Evolutionary conservation across 192 early-diverging fungal genomes (phyloP), one percentile per base, ranked within the genome.

Genomic region (Neocallimastix lanati): DNA sequence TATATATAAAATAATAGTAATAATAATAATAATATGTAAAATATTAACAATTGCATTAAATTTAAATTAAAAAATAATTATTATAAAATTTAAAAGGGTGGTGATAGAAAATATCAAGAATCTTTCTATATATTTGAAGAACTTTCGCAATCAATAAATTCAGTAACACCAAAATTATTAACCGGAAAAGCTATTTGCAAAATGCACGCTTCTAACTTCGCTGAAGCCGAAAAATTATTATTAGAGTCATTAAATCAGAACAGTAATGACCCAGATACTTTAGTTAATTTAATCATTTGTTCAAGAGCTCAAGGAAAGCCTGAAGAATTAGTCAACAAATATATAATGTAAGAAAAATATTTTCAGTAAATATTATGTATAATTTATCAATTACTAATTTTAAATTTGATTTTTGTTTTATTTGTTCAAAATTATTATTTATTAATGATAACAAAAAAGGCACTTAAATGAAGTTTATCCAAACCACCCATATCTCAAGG

Each of bases 71-170:
- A 21, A 12, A 80, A 29, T 29, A 82, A 28, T 9, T 28, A 28
- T 79, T 30, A 4, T 27, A 29, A 67, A 11, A 76, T n/a, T n/a
- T n/a, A n/a, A n/a, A n/a, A 91, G 87, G 94, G 94, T 15, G 93
- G 92, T 2, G 83, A 89, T 11, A 82, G 88, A 28, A 93, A 94
- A 79, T 93, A 92, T 79, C 92, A 91, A 81, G 95, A 97, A 83
- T 91, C 96, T 1, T 93, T 90, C 79, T 98, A 96, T 86, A 93
- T 95, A 30, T 97, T 94, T 80, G 95, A 98, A 81, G 97, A 98
- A 83, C 90, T 99, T 77, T 94, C 92, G 11, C 92, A 93, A 79
- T 91, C 94, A 1, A 87, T 91, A 29, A 89, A 92, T 37, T 83
- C 87, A 6, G 86, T 88, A 29, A 95, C 94, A 0, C 85, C 92